phyloP scores from a whole-genome alignment of 2,329 filamentous ascomycete species.

The Aciculosporium take region DNA sequence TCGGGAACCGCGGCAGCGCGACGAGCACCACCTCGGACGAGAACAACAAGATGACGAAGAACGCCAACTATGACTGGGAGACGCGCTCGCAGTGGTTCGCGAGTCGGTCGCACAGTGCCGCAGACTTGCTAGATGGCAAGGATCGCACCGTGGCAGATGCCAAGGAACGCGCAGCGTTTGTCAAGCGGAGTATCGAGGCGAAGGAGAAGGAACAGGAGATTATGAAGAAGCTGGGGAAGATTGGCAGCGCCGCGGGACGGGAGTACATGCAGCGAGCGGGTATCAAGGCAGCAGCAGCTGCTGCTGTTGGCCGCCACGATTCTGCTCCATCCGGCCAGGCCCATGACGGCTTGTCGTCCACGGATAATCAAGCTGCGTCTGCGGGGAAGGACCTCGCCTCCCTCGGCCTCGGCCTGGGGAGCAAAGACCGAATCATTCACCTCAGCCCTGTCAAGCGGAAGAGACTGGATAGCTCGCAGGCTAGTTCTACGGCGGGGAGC shows the following conservation, averaged over 20 bases:
- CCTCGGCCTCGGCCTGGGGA: slow-evolving; percentile 19
- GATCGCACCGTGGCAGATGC: slow-evolving; percentile 42
- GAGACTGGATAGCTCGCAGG: slow-evolving; percentile 34
- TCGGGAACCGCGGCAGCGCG: slow-evolving; percentile 6
- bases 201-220: slow-evolving; percentile 62
- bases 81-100: slow-evolving; percentile 45
- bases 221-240: slow-evolving; percentile 48
- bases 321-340: not conserved
- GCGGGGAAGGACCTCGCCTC: slow-evolving; percentile 27
- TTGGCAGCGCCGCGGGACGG: slow-evolving; percentile 51
- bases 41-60: slow-evolving; percentile 9
- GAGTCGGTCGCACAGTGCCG: slow-evolving; percentile 36
- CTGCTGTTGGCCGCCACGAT: slow-evolving; percentile 4
- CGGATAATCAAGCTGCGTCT: slow-evolving; percentile 14
- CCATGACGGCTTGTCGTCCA: not conserved
- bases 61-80: slow-evolving; percentile 40
- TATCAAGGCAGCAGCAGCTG: too few relatives aligned
- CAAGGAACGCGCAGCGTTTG: slow-evolving; percentile 48
- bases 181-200: slow-evolving; percentile 49
- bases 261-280: slow-evolving; percentile 50
- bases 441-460: slow-evolving; percentile 50
- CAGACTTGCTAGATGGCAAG: slow-evolving; percentile 50
- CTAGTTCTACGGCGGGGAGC: slow-evolving; percentile 15
- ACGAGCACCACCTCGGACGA: too few relatives aligned
- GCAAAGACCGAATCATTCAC: slow-evolving; percentile 31